Evolutionary conservation across 179 eudicot genomes (phyloP), one percentile per base, ranked within the genome.

Genomic region (Spinacia oleracea): DNA sequence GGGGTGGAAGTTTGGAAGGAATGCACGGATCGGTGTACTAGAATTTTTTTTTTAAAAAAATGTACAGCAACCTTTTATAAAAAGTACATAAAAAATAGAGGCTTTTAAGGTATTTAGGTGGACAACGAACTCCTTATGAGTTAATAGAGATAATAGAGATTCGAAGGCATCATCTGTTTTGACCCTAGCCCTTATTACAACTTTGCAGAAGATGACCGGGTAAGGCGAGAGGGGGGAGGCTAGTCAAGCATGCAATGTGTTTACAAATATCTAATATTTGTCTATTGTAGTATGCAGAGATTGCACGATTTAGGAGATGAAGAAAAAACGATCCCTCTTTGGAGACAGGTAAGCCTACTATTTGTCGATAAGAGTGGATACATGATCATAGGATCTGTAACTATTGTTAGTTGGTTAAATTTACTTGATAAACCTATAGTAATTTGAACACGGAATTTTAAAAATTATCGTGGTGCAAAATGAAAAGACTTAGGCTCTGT

Each of bases 251-350:
- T 72, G 43, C 21, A 35, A 59, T 45, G 2, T 27, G 12, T 75
- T 34, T 53, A 29, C 77, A 60, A 78, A 59, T 40, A 31, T 74
- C 73, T 79, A 43, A 70, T 60, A 73, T 73, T 79, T 83, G 48
- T 84, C 51, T 78, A 58, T 77, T 81, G 82, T 85, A 96, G 99
- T 81, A 81, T 89, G 83, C 98, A 95, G 87, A 81, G 92, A 80
- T 82, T 93, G 83, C 89, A 91, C 80, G 91, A 85, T 80, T 86
- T 93, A 78, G 96, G 93, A 50, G 97, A 92, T 60, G 99, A 96
- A 86, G 86, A 97, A 64, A 92, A 87, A 82, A 78, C 87, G 66
- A 91, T 96, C 80, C 99, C 99, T 83, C 94, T 96, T 60, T 96
- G 99, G 99, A 89, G 93, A 89, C 99, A 96, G 92, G 99, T 92